phyloP scores from a whole-genome alignment of 2,329 filamentous ascomycete species.

The Calonectria henricotiae region DNA sequence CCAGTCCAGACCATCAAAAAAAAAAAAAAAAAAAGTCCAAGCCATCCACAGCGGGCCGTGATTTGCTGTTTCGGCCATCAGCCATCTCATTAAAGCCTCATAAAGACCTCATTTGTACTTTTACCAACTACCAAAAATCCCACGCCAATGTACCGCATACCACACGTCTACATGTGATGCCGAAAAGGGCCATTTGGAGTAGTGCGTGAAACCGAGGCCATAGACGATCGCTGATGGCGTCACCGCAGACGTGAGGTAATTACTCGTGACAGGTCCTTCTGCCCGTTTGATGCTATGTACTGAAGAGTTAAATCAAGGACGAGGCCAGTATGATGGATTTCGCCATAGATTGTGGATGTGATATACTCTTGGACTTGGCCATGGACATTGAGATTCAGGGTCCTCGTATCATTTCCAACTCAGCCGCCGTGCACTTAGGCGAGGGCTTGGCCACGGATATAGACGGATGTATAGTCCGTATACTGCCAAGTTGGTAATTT shows the following conservation, averaged over 20 bases:
- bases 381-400: background rate
- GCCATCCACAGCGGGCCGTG: slow-evolving; percentile 28
- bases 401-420: background rate
- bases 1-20: slow-evolving; percentile 26
- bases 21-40: background rate
- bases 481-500: slow-evolving; percentile 1
- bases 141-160: background rate
- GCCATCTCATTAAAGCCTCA: slow-evolving; percentile 15
- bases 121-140: background rate
- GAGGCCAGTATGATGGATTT: background rate
- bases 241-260: background rate
- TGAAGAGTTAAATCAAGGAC: background rate
- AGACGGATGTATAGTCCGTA: slow-evolving; percentile 10
- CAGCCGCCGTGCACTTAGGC: slow-evolving; percentile 1
- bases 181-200: background rate
- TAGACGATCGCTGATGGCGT: background rate
- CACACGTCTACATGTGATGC: slow-evolving; percentile 25
- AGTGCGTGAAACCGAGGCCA: background rate
- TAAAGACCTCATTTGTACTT: slow-evolving; percentile 13
- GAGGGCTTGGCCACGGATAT: slow-evolving; percentile 15
- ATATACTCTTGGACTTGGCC: background rate
- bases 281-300: too few relatives aligned
- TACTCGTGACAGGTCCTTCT: background rate
- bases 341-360: background rate
- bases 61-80: slow-evolving; percentile 31